A percentile compares a stretch with the other conserved stretches of the same genome.
Evolutionary conservation across 805 yeast genomes (phyloP).

Genomic region (Komagataella kurtzmanii): DNA sequence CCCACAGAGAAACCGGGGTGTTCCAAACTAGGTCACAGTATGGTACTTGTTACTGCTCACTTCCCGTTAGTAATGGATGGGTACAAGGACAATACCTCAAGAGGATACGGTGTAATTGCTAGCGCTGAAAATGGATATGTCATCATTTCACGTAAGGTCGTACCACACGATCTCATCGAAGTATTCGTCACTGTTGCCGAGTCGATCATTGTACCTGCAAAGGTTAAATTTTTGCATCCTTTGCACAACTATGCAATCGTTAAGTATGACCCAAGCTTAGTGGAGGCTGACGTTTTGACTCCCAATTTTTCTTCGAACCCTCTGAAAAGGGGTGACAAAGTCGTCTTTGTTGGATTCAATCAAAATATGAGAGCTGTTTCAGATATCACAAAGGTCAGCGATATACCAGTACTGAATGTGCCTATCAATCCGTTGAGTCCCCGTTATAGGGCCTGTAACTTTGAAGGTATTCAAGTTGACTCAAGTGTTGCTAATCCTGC

Average conservation of each 20-base stretch:
- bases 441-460: constrained; percentile 72
- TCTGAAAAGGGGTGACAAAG: constrained; percentile 61
- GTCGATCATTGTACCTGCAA: constrained; percentile 66
- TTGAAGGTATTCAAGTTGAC: constrained; percentile 68
- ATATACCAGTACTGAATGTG: constrained; percentile 58
- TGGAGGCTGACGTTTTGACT: constrained; percentile 56
- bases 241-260: constrained; percentile 75
- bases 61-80: constrained; percentile 70
- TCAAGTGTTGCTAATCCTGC: constrained; percentile 62
- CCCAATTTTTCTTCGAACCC: constrained; percentile 47
- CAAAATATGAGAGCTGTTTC: constrained; percentile 55
- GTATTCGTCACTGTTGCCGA: constrained; percentile 74
- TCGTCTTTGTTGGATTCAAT: constrained; percentile 73
- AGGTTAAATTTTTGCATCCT: constrained; percentile 77
- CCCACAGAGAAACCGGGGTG: constrained; percentile 45
- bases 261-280: constrained; percentile 66
- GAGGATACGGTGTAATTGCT: constrained; percentile 66
- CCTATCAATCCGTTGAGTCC: constrained; percentile 62
- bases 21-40: constrained; percentile 45
- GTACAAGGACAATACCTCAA: constrained; percentile 43
- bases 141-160: constrained; percentile 60
- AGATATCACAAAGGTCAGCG: constrained; percentile 66
- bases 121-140: constrained; percentile 75
- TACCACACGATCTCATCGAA: constrained; percentile 77
- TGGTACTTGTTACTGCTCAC: constrained; percentile 56